These are phyloP conservation scores for Kluyveromyces lactis DNA, from an alignment of 805 yeast species.

Conservation along the genomic window DNA sequence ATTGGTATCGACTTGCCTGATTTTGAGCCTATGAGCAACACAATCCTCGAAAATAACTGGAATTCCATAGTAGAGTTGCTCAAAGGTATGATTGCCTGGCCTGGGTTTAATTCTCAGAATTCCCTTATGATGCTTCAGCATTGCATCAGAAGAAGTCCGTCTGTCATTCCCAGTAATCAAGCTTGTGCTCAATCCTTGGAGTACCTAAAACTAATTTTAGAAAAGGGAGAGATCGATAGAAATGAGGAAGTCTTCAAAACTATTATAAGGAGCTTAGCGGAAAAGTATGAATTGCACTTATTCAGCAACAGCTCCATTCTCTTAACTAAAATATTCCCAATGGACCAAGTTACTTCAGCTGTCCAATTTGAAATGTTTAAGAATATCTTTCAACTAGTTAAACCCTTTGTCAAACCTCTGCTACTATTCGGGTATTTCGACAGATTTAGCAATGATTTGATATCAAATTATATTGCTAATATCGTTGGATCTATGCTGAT, in stretches of 20 bases:
- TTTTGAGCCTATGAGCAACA: slow-evolving; percentile 12
- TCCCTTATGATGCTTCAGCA: background rate
- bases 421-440: background rate
- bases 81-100: background rate
- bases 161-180: too few relatives aligned
- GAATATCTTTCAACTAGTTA: background rate
- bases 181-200: background rate
- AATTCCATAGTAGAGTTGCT: slow-evolving; percentile 6
- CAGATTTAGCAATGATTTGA: background rate
- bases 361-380: slow-evolving; percentile 1
- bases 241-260: background rate
- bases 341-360: background rate
- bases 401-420: background rate
- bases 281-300: slow-evolving; percentile 1
- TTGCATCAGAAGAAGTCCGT: background rate
- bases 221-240: background rate
- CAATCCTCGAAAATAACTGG: slow-evolving; percentile 7
- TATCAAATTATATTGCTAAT: slow-evolving; percentile 13
- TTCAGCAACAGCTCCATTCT: background rate
- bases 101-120: background rate
- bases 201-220: background rate
- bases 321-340: background rate
- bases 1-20: slow-evolving; percentile 15
- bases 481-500: slow-evolving; percentile 21
- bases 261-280: background rate